Evolutionary conservation across 345 rosid genomes (phyloP), one percentile per base, ranked within the genome.

Genomic region (Brassica carinata): DNA sequence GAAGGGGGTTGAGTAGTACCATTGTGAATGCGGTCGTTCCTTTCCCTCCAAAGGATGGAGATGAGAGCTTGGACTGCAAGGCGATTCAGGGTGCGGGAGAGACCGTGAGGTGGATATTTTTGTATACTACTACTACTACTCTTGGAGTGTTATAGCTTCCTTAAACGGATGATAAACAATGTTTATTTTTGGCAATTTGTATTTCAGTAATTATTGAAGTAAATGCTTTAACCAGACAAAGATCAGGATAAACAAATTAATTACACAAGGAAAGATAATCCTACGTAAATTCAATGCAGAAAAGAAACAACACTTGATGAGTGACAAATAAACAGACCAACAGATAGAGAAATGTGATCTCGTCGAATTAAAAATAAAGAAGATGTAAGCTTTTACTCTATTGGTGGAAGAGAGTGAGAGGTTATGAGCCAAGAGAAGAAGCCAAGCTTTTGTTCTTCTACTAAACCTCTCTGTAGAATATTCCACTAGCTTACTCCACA

Each of bases 401-500:
- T 1, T 58, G 11, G 57, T 8, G 38, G 69, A 11, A 45, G 77
- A 71, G 8, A 81, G 45, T 58, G 19, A 15, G 36, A 33, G 23
- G 23, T 6, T 15, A 7, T 55, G 10, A 55, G 23, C 61, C 61
- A 55, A 6, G 4, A 55, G 61, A 55, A 55, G 61, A 55, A 55
- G 26, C 61, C 61, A 55, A 55, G 23, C 26, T 7, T 55, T 55
- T 55, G 26, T 55, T 55, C 61, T 55, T 55, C 23, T 55, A 7
- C 61, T 55, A 55, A 55, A 55, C 26, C 61, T 55, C 74, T 81
- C 74, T 15, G 58, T 9, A n/a, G 77, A 81, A 81, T 72, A 81
- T 66, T 81, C 81, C 53, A 48, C 77, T 19, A 81, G 6, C 64
- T 76, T 81, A n/a, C 18, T 76, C 73, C 84, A 81, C 1, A 81